Conservation (phyloP, 179 eudicot genomes). For the Sideroxylon spinosum region DNA sequence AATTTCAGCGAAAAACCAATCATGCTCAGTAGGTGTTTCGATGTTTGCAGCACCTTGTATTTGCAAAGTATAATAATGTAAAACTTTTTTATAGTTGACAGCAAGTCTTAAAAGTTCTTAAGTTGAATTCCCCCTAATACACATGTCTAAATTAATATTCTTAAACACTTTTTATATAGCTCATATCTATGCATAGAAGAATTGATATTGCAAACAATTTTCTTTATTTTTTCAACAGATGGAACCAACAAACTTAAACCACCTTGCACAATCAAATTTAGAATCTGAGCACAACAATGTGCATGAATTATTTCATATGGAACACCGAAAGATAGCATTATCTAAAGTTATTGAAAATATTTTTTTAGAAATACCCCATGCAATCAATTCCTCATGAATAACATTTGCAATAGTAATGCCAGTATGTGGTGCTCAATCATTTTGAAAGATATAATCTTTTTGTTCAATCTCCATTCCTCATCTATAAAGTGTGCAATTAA, state of each 20-base stretch:
- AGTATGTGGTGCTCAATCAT: neutral
- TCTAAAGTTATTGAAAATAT: neutral
- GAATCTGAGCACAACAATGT: neutral
- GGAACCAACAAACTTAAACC: neutral
- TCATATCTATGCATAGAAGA: neutral
- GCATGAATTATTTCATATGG: neutral
- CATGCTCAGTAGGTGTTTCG: neutral
- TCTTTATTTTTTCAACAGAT: neutral
- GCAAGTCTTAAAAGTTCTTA: neutral
- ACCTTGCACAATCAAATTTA: neutral
- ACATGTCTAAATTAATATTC: neutral
- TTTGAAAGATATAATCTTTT: neutral
- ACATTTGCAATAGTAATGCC: neutral
- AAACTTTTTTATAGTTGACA: neutral
- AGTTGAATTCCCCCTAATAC: neutral
- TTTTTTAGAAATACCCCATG: neutral
- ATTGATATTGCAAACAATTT: neutral
- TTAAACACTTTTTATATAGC: neutral
- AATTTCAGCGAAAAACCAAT: neutral
- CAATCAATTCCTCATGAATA: neutral
- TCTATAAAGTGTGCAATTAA: neutral
- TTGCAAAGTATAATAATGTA: neutral
- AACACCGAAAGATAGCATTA: neutral
- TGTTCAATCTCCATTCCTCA: neutral
- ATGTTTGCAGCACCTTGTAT: neutral